Base-by-base conservation (phyloP, 441 rosid species). In the Pelargonium citronellum region DNA sequence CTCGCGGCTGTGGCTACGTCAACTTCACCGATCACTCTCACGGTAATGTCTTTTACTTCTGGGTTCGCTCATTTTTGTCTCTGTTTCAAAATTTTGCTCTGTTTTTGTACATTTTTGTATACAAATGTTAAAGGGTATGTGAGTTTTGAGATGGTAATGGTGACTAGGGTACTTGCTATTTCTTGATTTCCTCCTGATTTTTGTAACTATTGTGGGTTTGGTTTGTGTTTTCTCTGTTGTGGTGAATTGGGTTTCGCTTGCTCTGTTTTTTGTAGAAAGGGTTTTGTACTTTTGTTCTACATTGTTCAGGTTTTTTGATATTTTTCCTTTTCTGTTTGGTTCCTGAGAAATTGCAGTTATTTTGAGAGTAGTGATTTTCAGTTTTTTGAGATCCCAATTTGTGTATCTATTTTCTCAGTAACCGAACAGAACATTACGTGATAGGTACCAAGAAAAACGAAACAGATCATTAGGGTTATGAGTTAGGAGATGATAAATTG, bases 1-100 rank as follows among this genome's bases (percentile, higher is more conserved):
- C 88, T 8, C 86, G 81, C 46, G 55, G 87, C 49, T 86, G 84
- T 20, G 88, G 71, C 64, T 84, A 83, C 67, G 83, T 84, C 75
- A 86, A 84, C 83, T 84, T 79, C 75, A 47, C 43, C 68, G 39
- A 71, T 66, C 78, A 39, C 51, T n/a, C 27, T n/a, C 75, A 74
- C 6, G 86, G 90, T 84, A 75, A 15, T 27, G 41, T 68, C 53
- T 76, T 37, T 62, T 39, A 7, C 19, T 68, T 20, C 22, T 65
- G 64, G 37, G 11, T 44, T 44, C 49, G 49, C 1, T 44, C 49
- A 9, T 44, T 44, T 44, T 44, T 11, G 13, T 11, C 43, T 39
- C 43, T 7, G 43, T 39, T 39, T 39, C 43, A 39, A 39, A 10
- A n/a, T n/a, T 39, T 39, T 7, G 43, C 43, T 39, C 43, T 41